These are phyloP conservation scores for Eragrostis tef DNA, from an alignment of 202 grass and related monocot species.

Conservation along the genomic window DNA sequence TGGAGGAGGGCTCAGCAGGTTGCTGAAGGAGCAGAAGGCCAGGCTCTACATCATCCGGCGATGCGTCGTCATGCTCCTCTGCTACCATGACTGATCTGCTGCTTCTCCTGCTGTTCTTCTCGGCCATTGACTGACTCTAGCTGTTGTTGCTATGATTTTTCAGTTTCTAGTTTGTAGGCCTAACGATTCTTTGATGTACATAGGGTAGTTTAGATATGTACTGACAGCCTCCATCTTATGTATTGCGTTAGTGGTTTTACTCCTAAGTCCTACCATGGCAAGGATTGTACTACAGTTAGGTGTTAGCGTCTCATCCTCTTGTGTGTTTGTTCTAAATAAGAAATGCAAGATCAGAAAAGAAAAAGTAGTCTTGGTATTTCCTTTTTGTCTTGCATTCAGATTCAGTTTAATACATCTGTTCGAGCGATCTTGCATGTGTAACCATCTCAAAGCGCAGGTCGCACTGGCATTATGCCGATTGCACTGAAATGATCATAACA, in stretches of 20 bases:
- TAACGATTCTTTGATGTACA: slow-evolving; percentile 48
- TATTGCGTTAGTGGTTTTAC: slow-evolving; percentile 6
- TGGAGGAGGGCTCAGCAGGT: slow-evolving; percentile 46
- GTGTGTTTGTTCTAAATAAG: slow-evolving; percentile 1
- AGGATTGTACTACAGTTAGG: slow-evolving; percentile 37
- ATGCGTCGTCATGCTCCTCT: slow-evolving; percentile 63
- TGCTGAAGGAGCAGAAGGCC: slow-evolving; percentile 57
- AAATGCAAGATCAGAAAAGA: slow-evolving; percentile 4
- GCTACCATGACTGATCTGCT: slow-evolving; percentile 49
- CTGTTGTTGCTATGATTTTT: slow-evolving; percentile 34
- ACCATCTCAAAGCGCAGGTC: not conserved
- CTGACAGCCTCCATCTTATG: slow-evolving; percentile 24
- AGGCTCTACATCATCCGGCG: slow-evolving; percentile 60
- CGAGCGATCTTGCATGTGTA: not conserved
- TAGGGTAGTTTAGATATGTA: slow-evolving; percentile 39
- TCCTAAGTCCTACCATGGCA: slow-evolving; percentile 53
- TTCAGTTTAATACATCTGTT: not conserved
- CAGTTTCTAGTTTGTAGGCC: slow-evolving; percentile 29
- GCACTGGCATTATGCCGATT: too few relatives aligned
- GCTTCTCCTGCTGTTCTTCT: not conserved
- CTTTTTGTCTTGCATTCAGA: slow-evolving; percentile 24
- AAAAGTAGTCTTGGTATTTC: slow-evolving; percentile 8
- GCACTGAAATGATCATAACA: not conserved
- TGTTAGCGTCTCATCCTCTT: slow-evolving; percentile 1
- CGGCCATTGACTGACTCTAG: slow-evolving; percentile 4